phyloP scores from a whole-genome alignment of 805 yeast species.

The Suhomyces sp. region DNA sequence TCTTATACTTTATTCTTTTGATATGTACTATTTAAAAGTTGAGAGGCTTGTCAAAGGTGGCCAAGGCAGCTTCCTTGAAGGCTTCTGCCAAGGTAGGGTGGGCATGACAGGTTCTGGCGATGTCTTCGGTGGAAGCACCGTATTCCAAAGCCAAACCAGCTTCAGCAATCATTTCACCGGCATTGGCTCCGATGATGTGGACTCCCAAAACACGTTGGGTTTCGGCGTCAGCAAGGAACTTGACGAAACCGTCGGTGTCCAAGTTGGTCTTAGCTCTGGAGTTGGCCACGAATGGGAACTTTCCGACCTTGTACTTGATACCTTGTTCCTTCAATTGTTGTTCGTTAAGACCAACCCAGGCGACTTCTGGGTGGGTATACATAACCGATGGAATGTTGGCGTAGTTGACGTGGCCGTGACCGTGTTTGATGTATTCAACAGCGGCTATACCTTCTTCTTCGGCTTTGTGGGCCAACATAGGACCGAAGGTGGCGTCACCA shows the following conservation, averaged over 20 bases:
- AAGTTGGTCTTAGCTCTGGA: constrained; percentile 98
- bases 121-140: constrained; percentile 97
- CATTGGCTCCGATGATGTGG: constrained; percentile 96
- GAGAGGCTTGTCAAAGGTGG: constrained; percentile 87
- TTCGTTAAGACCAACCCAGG: constrained; percentile 98
- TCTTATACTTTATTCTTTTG: not conserved
- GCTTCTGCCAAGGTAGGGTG: constrained; percentile 99
- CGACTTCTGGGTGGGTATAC: constrained; percentile 99
- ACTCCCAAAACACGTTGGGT: constrained; percentile 95
- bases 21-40: constrained; percentile 52
- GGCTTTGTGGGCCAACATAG: constrained; percentile 99
- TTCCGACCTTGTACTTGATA: constrained; percentile 87
- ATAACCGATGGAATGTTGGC: constrained; percentile 96
- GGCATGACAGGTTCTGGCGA: constrained; percentile 97
- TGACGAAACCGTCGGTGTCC: constrained; percentile 97
- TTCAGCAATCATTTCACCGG: constrained; percentile 99
- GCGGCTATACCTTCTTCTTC: constrained; percentile 99
- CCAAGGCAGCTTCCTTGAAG: constrained; percentile 95
- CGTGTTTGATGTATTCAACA: constrained; percentile 87
- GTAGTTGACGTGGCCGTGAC: constrained; percentile 97
- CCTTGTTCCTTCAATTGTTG: constrained; percentile 92
- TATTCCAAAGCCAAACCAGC: constrained; percentile 96
- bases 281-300: constrained; percentile 98
- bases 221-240: constrained; percentile 92
- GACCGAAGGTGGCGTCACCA: constrained; percentile 98